Evolutionary conservation across 805 yeast genomes (phyloP), one percentile per base, ranked within the genome.

Genomic region (Yamadazyma sp.): DNA sequence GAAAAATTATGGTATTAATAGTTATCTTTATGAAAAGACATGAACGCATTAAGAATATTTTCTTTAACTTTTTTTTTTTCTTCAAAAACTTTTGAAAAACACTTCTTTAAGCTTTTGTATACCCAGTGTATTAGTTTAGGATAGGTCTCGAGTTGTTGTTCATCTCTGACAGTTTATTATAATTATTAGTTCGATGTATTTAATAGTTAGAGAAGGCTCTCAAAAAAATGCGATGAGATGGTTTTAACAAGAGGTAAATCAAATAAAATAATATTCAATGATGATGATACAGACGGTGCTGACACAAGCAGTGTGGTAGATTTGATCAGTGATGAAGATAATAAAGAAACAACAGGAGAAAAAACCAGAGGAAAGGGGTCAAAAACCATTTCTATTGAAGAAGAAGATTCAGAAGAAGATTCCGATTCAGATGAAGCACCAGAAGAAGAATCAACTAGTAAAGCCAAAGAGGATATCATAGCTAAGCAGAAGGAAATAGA

Each of bases 381-480:
- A 22, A n/a, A n/a, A n/a, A n/a, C n/a, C 4, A 28, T 29, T n/a
- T 23, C n/a, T n/a, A n/a, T 39, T 12, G 43, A 38, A 11, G 45
- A 33, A 8, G 42, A 44, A 12, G 31, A 13, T 13, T 22, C 27
- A 15, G 34, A 31, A n/a, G 10, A 14, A 25, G 39, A 37, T 15
- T 18, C 29, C 6, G 34, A 23, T n/a, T 17, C 30, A 7, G 41
- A 36, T 21, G 69, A 62, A 7, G 73, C 72, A 1, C 73, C 73
- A 11, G 73, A 67, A 48, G 73, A 66, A 43, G 72, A 67, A 38
- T 58, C 69, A 7, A 58, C 60, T 5, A 36, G 51, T 6, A 43
- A 45, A 24, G 45, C 63, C 22, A 63, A 55, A 33, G 38, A 53
- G 27, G 52, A 48, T 3, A 39, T 54, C 29, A 38, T 62, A 28